These are phyloP conservation scores for Pichia manshurica DNA, from an alignment of 805 yeast genomes.

Conservation along the genomic window DNA sequence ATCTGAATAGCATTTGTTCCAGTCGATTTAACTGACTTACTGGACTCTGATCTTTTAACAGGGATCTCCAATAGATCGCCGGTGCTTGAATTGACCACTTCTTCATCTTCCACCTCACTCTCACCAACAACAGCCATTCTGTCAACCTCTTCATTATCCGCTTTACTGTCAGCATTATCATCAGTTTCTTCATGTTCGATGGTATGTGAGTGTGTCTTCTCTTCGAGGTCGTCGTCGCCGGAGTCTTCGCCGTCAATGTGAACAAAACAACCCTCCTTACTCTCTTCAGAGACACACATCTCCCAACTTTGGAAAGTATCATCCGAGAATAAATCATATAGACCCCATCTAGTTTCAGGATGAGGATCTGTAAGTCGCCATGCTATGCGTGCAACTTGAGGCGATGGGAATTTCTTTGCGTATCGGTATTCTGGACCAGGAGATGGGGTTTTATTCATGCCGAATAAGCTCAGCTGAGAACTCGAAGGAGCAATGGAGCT, in stretches of 20 bases:
- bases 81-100: conserved; percentile 11
- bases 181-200: conserved; percentile 14
- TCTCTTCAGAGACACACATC: conserved; percentile 53
- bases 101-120: too few relatives aligned
- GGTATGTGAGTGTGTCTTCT: not conserved
- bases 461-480: conserved; percentile 2
- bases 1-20: conserved; percentile 8
- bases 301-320: conserved; percentile 62
- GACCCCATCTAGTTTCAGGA: conserved; percentile 48
- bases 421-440: conserved; percentile 71
- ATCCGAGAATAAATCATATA: conserved; percentile 54
- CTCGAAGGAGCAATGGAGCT: conserved; percentile 1
- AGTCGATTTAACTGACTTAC: not conserved
- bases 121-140: not conserved
- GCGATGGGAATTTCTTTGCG: conserved; percentile 56
- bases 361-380: conserved; percentile 75
- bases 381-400: conserved; percentile 65
- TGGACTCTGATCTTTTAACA: not conserved
- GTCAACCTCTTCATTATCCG: conserved; percentile 2
- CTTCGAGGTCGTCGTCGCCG: not conserved
- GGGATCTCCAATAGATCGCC: not conserved
- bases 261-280: conserved; percentile 12
- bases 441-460: conserved; percentile 1
- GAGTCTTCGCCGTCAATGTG: conserved; percentile 5
- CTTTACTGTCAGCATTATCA: conserved; percentile 10